Base-by-base conservation (phyloP, 2,329 filamentous ascomycete species). In the Fusarium sp. region DNA sequence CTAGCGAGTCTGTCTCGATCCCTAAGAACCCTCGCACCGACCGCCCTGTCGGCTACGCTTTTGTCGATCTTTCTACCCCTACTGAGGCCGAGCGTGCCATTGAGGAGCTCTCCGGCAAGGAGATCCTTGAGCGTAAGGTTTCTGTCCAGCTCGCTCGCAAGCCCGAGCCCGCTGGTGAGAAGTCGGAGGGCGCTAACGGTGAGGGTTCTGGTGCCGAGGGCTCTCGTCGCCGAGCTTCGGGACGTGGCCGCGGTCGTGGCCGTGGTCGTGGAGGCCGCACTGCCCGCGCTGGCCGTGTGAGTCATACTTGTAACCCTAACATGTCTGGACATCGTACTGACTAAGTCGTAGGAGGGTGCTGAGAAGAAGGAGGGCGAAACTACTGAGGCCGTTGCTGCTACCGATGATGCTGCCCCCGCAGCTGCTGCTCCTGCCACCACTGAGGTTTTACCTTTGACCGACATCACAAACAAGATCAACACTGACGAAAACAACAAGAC, bases 1-100 rank as follows among this genome's bases (percentile, higher is more conserved):
- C 46, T 78, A 98, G 96, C 84, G 96, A 99, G 88, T 97, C 94
- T 83, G 95, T 95, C 82, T 98, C 96, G 76, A 99, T 99, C 84
- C 96, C 96, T 75, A 97, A 97, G 89, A 98, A 99, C 88, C 96
- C 96, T 80, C 95, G 96, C 83, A 99, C 95, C 84, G 95, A 94
- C 84, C 95, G 96, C 81, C 95, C 96, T 72, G 96, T 99, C 81
- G 96, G 96, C 80, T 99, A 98, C 83, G 96, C 96, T 80, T 99
- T 99, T 81, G 96, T 99, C 81, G 96, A 98, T 80, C 92, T 99
- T 73, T 97, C 94, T 67, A 98, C 95, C 71, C 93, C 96, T 65
- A 90, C 89, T 73, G 96, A 98, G 87, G 96, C 96, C 71, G 93
- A 98, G 84, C 93, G 94, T 82, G 96, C 96, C 79, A 98, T 99